These are phyloP conservation scores for Colletotrichum lupini DNA, from an alignment of 2,329 filamentous ascomycete genomes.

Conservation along the genomic window DNA sequence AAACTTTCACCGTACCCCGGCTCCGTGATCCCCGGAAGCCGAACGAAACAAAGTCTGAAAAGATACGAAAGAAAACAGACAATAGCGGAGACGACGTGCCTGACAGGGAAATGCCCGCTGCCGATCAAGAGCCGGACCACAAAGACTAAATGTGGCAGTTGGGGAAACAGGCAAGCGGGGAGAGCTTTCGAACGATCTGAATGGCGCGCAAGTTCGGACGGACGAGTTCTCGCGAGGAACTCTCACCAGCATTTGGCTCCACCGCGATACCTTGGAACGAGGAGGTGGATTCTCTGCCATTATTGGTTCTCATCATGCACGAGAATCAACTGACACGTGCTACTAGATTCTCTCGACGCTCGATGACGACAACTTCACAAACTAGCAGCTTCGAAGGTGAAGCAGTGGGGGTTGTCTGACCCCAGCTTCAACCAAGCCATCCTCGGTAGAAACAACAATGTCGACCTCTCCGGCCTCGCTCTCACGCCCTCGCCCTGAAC, in stretches of 20 bases:
- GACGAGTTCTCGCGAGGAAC: background rate
- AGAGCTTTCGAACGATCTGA: conserved; percentile 6
- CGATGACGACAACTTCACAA: conserved; percentile 23
- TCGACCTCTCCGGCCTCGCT: conserved; percentile 61
- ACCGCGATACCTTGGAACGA: background rate
- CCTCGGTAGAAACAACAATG: conserved; percentile 68
- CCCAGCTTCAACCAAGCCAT: background rate
- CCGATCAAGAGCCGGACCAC: conserved; percentile 9
- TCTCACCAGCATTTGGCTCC: background rate
- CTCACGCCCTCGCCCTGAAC: conserved; percentile 55
- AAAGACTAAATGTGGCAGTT: conserved; percentile 12
- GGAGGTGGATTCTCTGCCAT: background rate
- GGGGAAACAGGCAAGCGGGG: background rate
- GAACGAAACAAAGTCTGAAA: background rate
- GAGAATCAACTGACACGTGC: background rate
- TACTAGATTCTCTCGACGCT: background rate
- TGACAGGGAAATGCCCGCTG: conserved; percentile 15
- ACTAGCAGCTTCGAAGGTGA: background rate
- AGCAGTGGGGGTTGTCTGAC: background rate
- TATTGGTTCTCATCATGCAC: background rate
- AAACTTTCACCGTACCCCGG: background rate
- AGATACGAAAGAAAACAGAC: background rate
- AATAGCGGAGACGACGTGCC: background rate
- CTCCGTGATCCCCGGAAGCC: conserved; percentile 33
- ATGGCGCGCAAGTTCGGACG: conserved; percentile 33